Conservation (phyloP, 257 asterid species). For the Lantana camara region DNA sequence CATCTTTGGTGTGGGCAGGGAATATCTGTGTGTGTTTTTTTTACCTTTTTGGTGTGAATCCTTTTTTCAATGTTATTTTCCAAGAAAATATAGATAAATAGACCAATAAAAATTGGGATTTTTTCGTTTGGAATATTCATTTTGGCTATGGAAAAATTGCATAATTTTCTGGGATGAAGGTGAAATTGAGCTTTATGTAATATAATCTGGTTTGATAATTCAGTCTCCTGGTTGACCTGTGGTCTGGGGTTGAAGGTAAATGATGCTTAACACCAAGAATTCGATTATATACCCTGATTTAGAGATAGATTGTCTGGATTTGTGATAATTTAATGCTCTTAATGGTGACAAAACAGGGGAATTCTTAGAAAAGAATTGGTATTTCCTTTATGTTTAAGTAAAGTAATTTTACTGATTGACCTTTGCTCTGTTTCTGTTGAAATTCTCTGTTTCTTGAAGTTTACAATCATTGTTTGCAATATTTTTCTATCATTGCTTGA, state of each 20-base stretch:
- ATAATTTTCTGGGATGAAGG: neutral
- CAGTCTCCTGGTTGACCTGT: slow-evolving; percentile 5
- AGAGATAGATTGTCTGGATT: no score
- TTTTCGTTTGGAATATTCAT: slow-evolving; percentile 5
- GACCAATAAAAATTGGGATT: neutral
- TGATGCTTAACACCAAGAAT: neutral
- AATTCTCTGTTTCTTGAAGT: neutral
- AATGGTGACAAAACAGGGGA: slow-evolving; percentile 15
- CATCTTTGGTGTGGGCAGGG: slow-evolving; percentile 18
- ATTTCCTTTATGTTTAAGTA: neutral
- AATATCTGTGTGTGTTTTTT: neutral
- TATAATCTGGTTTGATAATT: neutral
- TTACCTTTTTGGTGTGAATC: neutral
- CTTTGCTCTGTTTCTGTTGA: neutral
- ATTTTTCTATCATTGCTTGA: neutral
- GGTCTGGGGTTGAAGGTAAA: neutral
- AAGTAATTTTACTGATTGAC: neutral
- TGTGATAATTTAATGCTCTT: neutral
- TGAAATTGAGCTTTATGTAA: neutral
- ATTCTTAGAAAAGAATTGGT: neutral
- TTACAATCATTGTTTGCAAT: neutral
- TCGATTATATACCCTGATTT: neutral
- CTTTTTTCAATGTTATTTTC: slow-evolving; percentile 9
- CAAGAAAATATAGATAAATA: slow-evolving; percentile 17
- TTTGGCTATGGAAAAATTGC: neutral